phyloP scores from a whole-genome alignment of 192 early-diverging fungal genomes.

The Backusella parvicylindrica region DNA sequence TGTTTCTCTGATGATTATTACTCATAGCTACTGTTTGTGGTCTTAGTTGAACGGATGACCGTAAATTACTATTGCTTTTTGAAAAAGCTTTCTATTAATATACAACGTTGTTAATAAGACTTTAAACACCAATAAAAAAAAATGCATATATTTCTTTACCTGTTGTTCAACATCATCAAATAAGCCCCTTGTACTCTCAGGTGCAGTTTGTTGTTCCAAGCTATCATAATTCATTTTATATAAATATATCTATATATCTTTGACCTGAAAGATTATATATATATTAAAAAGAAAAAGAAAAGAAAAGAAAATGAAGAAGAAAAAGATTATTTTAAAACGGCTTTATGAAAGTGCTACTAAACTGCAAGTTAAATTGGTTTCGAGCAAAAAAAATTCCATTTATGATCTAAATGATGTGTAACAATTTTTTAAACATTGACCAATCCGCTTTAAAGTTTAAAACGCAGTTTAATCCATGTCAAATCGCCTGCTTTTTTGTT shows the following conservation, averaged over 20 bases:
- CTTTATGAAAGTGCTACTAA: background rate
- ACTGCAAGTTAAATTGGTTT: conserved; percentile 5
- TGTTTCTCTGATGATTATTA: background rate
- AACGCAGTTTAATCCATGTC: background rate
- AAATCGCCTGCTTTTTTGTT: background rate
- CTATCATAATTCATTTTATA: conserved; percentile 14
- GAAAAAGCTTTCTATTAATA: background rate
- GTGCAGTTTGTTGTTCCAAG: conserved; percentile 38
- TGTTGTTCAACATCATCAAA: conserved; percentile 26
- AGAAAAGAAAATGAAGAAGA: background rate
- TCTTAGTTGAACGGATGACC: background rate
- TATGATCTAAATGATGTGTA: background rate
- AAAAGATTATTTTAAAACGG: conserved; percentile 2
- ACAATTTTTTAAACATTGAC: background rate
- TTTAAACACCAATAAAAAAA: background rate
- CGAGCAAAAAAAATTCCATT: background rate
- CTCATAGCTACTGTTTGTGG: background rate
- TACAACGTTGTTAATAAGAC: background rate
- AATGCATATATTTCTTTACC: background rate
- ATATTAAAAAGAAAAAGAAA: background rate
- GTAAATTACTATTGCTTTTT: background rate
- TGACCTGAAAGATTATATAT: background rate
- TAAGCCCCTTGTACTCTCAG: conserved; percentile 37
- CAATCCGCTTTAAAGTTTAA: background rate
- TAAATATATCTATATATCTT: background rate